Percentiles rank a stretch among this genome's conserved stretches.
phyloP scores from a whole-genome alignment of 139 green algal species.

The Chlamydomonas sp. region DNA sequence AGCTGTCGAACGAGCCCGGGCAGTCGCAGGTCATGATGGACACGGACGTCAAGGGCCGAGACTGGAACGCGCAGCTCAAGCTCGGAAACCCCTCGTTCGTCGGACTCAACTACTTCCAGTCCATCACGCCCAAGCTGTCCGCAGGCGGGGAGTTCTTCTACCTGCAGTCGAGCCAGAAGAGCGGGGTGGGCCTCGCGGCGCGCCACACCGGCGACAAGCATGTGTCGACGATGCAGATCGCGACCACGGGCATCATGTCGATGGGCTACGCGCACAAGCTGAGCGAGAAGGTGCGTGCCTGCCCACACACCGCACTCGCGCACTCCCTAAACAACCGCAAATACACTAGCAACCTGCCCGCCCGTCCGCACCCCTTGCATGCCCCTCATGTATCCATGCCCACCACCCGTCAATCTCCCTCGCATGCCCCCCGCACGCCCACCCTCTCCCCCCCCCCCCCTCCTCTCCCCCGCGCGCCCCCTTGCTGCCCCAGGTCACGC shows the following conservation, averaged over 20 bases:
- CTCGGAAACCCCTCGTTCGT: slow-evolving; percentile 88
- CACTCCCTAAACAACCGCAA: neutral
- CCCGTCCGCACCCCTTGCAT: too few species aligned
- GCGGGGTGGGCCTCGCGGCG: slow-evolving; percentile 63
- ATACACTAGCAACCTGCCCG: too few species aligned
- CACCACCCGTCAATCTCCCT: too few species aligned
- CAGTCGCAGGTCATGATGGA: slow-evolving; percentile 51
- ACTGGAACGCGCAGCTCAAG: slow-evolving; percentile 97
- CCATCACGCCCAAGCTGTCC: slow-evolving; percentile 71
- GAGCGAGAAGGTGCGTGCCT: slow-evolving; percentile 46
- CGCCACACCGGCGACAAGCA: slow-evolving; percentile 67
- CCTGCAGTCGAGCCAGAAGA: slow-evolving; percentile 75
- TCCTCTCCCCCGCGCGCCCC: too few species aligned
- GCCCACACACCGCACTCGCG: neutral
- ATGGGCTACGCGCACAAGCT: slow-evolving; percentile 88
- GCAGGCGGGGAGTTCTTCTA: slow-evolving; percentile 88
- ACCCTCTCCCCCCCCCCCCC: too few species aligned
- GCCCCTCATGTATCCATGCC: too few species aligned
- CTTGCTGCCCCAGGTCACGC: slow-evolving; percentile 38
- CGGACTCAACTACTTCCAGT: slow-evolving; percentile 93
- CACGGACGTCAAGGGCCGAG: slow-evolving; percentile 57
- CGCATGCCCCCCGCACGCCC: too few species aligned
- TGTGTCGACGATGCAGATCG: slow-evolving; percentile 75
- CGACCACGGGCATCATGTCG: slow-evolving; percentile 87
- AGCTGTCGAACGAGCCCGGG: slow-evolving; percentile 68